phyloP scores from a whole-genome alignment of 192 early-diverging fungal genomes.

The Polychytrium aggregatum region DNA sequence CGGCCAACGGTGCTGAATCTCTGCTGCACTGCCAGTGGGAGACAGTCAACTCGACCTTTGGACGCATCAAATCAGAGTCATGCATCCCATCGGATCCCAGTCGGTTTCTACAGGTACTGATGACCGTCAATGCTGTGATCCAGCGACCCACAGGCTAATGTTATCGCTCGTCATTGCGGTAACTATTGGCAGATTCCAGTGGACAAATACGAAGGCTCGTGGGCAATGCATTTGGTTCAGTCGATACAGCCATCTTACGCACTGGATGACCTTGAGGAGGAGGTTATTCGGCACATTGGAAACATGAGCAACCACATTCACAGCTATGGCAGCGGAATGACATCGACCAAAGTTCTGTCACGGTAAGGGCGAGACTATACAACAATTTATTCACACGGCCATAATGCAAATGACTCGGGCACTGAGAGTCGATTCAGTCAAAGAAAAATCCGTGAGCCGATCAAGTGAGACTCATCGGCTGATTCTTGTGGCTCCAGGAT shows the following conservation, averaged over 20 bases:
- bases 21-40: slow-evolving; percentile 69
- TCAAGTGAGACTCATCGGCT: slow-evolving; percentile 3
- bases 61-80: slow-evolving; percentile 40
- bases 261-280: slow-evolving; percentile 39
- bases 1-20: slow-evolving; percentile 54
- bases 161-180: slow-evolving; percentile 1
- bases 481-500: slow-evolving; percentile 30
- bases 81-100: slow-evolving; percentile 56
- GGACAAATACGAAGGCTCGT: slow-evolving; percentile 29
- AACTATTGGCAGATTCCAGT: slow-evolving; percentile 14
- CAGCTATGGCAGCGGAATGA: slow-evolving; percentile 57
- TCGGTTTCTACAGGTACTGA: slow-evolving; percentile 54
- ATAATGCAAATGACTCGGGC: neutral
- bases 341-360: neutral
- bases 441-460: neutral
- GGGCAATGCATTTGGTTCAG: too few relatives aligned
- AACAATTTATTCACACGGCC: neutral
- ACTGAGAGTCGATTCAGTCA: neutral
- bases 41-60: slow-evolving; percentile 39
- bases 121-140: too few relatives aligned
- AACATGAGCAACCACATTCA: slow-evolving; percentile 77
- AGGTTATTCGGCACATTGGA: slow-evolving; percentile 59
- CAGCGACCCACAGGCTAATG: too few relatives aligned
- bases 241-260: slow-evolving; percentile 24
- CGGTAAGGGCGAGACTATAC: neutral